Base-by-base conservation (phyloP, 306 rosid species). In the Cicer judaicum region DNA sequence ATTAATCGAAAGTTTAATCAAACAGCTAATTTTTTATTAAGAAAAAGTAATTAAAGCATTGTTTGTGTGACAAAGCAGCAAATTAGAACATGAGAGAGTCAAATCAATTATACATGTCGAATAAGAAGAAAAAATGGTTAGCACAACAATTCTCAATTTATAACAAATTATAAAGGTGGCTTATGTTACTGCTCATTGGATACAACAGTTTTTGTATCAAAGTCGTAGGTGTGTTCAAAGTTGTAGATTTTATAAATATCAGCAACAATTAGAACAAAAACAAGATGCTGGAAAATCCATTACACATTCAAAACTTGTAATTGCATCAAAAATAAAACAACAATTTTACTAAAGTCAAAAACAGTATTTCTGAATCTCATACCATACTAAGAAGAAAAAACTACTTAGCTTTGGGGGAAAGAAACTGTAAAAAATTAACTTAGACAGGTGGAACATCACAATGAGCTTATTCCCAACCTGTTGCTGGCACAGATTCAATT, bases 21-120 rank as follows among this genome's bases (percentile, higher is more conserved):
- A 21, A 21, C 2, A 21, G 24, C 24, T 21, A 21, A 21, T 21
- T 1, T 21, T 21, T 21, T 0, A 21, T 21, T 21, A 21, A 49
- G 19, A 69, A 48, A 39, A 57, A 2, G 50, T 44, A 76, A 67
- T 10, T 15, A 15, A 67, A 8, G 40, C 21, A 18, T 18, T 18
- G 19, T 18, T 18, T 36, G 57, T 43, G 75, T 36, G 19, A 68
- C 16, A 46, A 46, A 56, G 60, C 46, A 64, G 59, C 54, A 41
- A 53, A 75, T 73, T 53, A 24, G 57, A 76, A 21, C 18, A 34
- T 5, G 5, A 46, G 39, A 34, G 16, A 1, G 5, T 36, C 40
- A 24, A 53, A 24, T 42, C 80, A 12, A 21, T 21, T 2, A 21
- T 38, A 47, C n/a, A 36, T 72, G 57, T 29, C 15, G 8, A 7